phyloP scores from a whole-genome alignment of 2,329 filamentous ascomycete genomes.

The Akanthomyces uredinophilus region DNA sequence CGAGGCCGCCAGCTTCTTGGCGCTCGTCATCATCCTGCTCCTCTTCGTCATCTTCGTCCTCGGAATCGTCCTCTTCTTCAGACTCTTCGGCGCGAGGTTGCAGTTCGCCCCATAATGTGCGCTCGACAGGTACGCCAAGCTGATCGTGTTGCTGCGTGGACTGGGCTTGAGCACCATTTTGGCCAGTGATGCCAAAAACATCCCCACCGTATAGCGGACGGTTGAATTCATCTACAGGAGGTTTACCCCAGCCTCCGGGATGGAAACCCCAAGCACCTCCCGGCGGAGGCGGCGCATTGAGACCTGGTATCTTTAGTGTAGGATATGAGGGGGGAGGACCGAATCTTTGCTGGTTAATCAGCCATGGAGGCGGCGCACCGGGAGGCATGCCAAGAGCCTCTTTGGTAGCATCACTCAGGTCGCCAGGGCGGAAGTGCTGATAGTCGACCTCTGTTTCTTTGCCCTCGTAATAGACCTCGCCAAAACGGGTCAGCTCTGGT shows the following conservation, averaged over 20 bases:
- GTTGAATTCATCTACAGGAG: slow-evolving; percentile 90
- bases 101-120: slow-evolving; percentile 85
- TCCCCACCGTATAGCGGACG: slow-evolving; percentile 89
- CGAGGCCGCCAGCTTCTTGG: slow-evolving; percentile 62
- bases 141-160: slow-evolving; percentile 25
- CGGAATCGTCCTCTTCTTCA: slow-evolving; percentile 67
- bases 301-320: slow-evolving; percentile 86
- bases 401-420: slow-evolving; percentile 81
- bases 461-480: slow-evolving; percentile 98
- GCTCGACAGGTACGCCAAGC: slow-evolving; percentile 75
- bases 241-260: slow-evolving; percentile 92
- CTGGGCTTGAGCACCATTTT: slow-evolving; percentile 29
- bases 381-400: slow-evolving; percentile 92
- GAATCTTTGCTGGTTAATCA: slow-evolving; percentile 93
- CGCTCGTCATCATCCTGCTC: slow-evolving; percentile 60
- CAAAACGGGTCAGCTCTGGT: slow-evolving; percentile 86
- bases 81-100: slow-evolving; percentile 74
- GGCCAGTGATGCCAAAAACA: slow-evolving; percentile 71
- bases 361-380: slow-evolving; percentile 89
- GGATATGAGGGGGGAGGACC: slow-evolving; percentile 93
- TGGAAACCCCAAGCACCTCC: slow-evolving; percentile 93
- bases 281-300: slow-evolving; percentile 87
- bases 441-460: slow-evolving; percentile 97
- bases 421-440: slow-evolving; percentile 82
- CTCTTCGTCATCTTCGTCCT: slow-evolving; percentile 69